These are phyloP conservation scores for Puccinia horiana DNA, from an alignment of 1,284 basidiomycete genomes.

Conservation along the genomic window DNA sequence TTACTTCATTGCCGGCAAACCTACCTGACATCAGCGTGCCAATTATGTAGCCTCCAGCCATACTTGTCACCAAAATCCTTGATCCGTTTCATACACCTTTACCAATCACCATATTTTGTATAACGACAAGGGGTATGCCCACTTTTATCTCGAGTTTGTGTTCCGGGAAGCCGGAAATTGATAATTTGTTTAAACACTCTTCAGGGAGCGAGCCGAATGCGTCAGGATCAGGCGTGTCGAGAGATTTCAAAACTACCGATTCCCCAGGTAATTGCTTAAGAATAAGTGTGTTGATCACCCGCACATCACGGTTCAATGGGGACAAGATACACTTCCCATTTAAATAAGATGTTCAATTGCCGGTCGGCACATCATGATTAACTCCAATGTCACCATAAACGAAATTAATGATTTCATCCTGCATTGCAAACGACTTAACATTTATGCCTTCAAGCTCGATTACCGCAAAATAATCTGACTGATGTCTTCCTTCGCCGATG, in stretches of 20 bases:
- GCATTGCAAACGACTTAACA: neutral
- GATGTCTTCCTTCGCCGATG: neutral
- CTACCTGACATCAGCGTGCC: too few species aligned
- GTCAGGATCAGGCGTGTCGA: neutral
- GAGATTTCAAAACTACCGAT: too few species aligned
- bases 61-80: too few species aligned
- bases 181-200: neutral
- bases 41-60: too few species aligned
- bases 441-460: neutral
- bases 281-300: neutral
- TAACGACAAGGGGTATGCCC: neutral
- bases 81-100: too few species aligned
- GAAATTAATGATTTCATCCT: neutral
- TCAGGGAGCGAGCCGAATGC: neutral
- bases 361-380: neutral
- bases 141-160: constrained; percentile 1
- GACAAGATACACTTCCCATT: neutral
- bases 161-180: neutral
- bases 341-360: neutral
- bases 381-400: neutral
- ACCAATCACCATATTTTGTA: too few species aligned
- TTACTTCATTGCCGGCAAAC: too few species aligned
- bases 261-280: too few species aligned
- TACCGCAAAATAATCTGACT: too few species aligned
- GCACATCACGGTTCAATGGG: neutral